phyloP scores from a whole-genome alignment of 2,329 filamentous ascomycete genomes.

The Epichloe amarillans region DNA sequence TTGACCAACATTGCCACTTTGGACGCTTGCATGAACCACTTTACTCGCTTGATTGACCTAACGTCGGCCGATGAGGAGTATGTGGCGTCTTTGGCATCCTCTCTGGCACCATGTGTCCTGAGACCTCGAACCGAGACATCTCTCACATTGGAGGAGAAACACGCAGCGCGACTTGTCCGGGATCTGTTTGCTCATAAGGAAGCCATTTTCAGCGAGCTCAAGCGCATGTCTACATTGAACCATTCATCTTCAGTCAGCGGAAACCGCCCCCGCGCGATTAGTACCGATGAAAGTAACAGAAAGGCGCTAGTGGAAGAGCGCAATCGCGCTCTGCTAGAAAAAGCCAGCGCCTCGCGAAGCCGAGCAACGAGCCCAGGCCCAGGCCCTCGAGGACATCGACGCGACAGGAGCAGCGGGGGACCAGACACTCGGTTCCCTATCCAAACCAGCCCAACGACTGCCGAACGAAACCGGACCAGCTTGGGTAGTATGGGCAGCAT shows the following conservation, averaged over 20 bases:
- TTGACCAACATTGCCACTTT: conserved; percentile 98
- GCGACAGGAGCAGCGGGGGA: conserved; percentile 67
- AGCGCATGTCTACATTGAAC: conserved; percentile 66
- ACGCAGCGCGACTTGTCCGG: conserved; percentile 77
- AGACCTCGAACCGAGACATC: conserved; percentile 78
- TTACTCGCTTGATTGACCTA: conserved; percentile 88
- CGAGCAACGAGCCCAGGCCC: conserved; percentile 63
- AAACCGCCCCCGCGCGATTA: conserved; percentile 70
- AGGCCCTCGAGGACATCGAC: conserved; percentile 49
- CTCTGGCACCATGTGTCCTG: conserved; percentile 73
- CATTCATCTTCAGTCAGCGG: conserved; percentile 45
- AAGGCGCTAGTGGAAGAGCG: conserved; percentile 90
- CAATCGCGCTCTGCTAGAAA: conserved; percentile 65
- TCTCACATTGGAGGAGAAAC: conserved; percentile 89
- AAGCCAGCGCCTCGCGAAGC: conserved; percentile 49
- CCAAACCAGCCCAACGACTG: conserved; percentile 48
- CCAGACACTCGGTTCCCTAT: conserved; percentile 78
- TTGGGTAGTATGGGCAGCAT: conserved; percentile 32
- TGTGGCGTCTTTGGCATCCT: conserved; percentile 56
- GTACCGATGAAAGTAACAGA: conserved; percentile 89
- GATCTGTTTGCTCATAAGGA: conserved; percentile 93
- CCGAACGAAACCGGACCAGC: conserved; percentile 37
- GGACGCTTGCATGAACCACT: conserved; percentile 95
- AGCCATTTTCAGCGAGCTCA: conserved; percentile 87
- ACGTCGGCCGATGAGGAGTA: conserved; percentile 92